phyloP scores from a whole-genome alignment of 1,139 yeast species.

The Suhomyces guaymorum region DNA sequence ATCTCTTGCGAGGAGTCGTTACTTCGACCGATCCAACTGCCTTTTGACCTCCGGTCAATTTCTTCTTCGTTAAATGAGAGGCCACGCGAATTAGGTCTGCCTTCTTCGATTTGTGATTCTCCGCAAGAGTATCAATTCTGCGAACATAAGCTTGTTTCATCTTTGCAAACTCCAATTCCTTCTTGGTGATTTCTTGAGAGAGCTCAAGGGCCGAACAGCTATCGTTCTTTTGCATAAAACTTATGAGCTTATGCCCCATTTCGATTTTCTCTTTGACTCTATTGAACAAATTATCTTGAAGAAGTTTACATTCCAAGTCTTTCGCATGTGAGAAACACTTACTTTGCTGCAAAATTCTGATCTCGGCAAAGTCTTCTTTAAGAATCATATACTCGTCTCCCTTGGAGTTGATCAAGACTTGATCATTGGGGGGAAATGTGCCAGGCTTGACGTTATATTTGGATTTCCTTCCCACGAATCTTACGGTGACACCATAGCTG shows the following conservation, averaged over 20 bases:
- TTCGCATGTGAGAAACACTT: conserved; percentile 14
- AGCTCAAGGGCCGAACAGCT: conserved; percentile 17
- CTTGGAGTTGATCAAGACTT: conserved; percentile 34
- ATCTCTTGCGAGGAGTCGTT: conserved; percentile 30
- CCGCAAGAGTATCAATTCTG: conserved; percentile 1
- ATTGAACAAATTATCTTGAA: conserved; percentile 28
- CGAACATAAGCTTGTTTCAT: conserved; percentile 21
- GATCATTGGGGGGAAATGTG: conserved; percentile 19
- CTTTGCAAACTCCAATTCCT: conserved; percentile 23
- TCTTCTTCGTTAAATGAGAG: conserved; percentile 18
- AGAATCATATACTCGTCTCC: conserved; percentile 48
- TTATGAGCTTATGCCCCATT: conserved; percentile 22
- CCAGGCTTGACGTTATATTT: conserved; percentile 24
- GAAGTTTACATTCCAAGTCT: conserved; percentile 21
- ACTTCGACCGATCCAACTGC: conserved; percentile 23
- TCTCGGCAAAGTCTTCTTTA: conserved; percentile 30
- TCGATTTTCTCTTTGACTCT: conserved; percentile 32
- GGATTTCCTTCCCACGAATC: conserved; percentile 25
- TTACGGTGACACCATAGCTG: conserved; percentile 23
- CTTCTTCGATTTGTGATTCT: neutral
- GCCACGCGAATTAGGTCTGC: neutral
- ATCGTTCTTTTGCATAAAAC: conserved; percentile 20
- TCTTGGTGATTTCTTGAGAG: conserved; percentile 17
- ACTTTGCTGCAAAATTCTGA: conserved; percentile 34
- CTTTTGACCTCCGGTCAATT: conserved; percentile 16